Conservation (phyloP, 179 eudicot genomes). For the Silene noctiflora region DNA sequence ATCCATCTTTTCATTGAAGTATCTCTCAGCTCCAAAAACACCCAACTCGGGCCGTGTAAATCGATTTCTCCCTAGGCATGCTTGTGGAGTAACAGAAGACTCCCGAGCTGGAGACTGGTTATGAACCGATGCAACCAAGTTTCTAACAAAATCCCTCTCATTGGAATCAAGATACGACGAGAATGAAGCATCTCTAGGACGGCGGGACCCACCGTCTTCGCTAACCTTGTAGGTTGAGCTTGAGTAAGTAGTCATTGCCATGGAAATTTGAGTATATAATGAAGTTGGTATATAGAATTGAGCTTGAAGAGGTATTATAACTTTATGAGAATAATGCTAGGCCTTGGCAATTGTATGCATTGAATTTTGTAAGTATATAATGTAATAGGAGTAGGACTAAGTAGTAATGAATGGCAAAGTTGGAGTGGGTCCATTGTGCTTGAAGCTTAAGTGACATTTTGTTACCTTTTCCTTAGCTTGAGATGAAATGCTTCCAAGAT, state of each 20-base stretch:
- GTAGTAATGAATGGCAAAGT: constrained; percentile 13
- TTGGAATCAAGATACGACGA: constrained; percentile 59
- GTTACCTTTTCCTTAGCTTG: constrained; percentile 29
- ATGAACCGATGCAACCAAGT: constrained; percentile 34
- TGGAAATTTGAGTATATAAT: background rate
- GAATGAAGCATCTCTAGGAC: constrained; percentile 71
- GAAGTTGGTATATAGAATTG: background rate
- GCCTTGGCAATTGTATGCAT: constrained; percentile 11
- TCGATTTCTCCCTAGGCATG: constrained; percentile 23
- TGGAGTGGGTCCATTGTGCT: constrained; percentile 30
- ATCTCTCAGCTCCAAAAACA: constrained; percentile 60
- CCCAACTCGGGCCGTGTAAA: constrained; percentile 37
- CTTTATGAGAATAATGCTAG: background rate
- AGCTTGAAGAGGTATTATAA: background rate
- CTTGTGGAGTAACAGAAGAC: constrained; percentile 16
- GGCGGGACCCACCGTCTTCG: constrained; percentile 25
- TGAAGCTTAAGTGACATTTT: constrained; percentile 32
- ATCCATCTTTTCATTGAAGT: constrained; percentile 48
- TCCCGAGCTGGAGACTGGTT: constrained; percentile 26
- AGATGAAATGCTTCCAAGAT: constrained; percentile 30
- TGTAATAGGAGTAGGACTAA: constrained; percentile 4
- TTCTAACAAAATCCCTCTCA: constrained; percentile 49
- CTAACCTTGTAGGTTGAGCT: constrained; percentile 29
- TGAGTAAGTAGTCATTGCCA: constrained; percentile 26
- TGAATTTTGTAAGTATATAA: constrained; percentile 4